Evolutionary conservation across 2,329 filamentous ascomycete genomes (phyloP), one percentile per base, ranked within the genome.

Genomic region (Neofusicoccum sp.): DNA sequence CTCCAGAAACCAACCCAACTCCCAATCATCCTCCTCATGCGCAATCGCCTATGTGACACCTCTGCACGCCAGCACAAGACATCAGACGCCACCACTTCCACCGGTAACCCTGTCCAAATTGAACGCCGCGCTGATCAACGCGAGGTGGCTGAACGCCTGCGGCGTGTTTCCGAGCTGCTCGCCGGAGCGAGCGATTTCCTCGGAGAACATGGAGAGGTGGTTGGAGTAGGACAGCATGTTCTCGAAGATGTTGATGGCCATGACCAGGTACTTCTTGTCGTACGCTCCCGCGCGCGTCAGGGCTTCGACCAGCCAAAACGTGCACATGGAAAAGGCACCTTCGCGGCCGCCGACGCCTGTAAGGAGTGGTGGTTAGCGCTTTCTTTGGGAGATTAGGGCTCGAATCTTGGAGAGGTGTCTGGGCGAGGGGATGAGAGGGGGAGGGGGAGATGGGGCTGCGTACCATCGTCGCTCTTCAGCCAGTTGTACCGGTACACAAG

Each of bases 161-260:
- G 90, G 90, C 14, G 89, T 92, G 71, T 93, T 93, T 1, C 90
- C 90, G 64, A 93, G 80, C 77, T 93, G 90, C 76, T 93, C 89
- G 9, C 90, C 90, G 58, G 84, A 87, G 60, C 88, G 81, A 4
- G 89, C 85, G 69, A 93, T 92, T 77, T 93, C 90, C 73, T 93
- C 89, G 6, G 87, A 91, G 73, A 92, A 92, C 85, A 93, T 92
- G 69, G 84, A 84, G 61, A 93, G 76, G 73, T 93, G 89, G 72
- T 93, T 93, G 1, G 87, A 86, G 77, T 92, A 93, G 66, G 84
- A 84, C 29, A 93, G 80, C 82, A 92, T 90, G 70, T 91, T 92
- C 76, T 93, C 89, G 68, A 93, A 93, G 45, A 92, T 80, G 67
- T 85, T 89, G 67, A 90, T 82, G 6, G 90, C 80, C 54, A 77